A percentile compares a stretch with the other conserved stretches of the same genome.
These are phyloP conservation scores for Murraya koenigii DNA, from an alignment of 345 rosid species.

Conservation along the genomic window DNA sequence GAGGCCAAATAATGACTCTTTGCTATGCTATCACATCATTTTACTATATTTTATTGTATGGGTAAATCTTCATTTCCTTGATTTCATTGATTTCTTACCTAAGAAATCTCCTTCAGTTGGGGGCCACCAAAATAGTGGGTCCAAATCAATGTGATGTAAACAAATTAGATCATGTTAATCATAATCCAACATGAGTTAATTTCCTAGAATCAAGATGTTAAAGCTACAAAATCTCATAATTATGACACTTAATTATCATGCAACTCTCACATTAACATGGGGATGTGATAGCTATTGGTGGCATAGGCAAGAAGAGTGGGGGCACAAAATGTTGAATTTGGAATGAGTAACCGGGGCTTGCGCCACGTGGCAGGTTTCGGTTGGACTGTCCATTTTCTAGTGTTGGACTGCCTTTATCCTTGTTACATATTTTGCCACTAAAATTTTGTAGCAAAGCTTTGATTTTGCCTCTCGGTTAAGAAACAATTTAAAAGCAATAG, in stretches of 20 bases:
- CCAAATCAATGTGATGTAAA: slow-evolving; percentile 58
- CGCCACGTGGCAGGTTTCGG: slow-evolving; percentile 30
- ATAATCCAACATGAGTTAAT: slow-evolving; percentile 38
- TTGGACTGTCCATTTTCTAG: slow-evolving; percentile 59
- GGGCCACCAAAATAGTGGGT: slow-evolving; percentile 37
- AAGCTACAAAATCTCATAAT: slow-evolving; percentile 48
- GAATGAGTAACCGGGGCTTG: slow-evolving; percentile 7
- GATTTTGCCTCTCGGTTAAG: slow-evolving; percentile 58
- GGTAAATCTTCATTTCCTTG: slow-evolving; percentile 26
- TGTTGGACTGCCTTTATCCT: slow-evolving; percentile 49
- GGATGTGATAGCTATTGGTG: slow-evolving; percentile 5
- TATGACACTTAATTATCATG: slow-evolving; percentile 57
- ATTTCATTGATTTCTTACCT: slow-evolving; percentile 55
- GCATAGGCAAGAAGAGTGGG: slow-evolving; percentile 4
- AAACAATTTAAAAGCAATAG: slow-evolving; percentile 34
- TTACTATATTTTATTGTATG: slow-evolving; percentile 22
- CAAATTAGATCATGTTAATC: slow-evolving; percentile 44
- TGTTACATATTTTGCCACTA: slow-evolving; percentile 8
- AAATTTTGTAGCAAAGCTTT: slow-evolving; percentile 9
- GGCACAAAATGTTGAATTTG: slow-evolving; percentile 11
- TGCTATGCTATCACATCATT: slow-evolving; percentile 60
- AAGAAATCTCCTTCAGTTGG: slow-evolving; percentile 39
- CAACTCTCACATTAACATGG: slow-evolving; percentile 30
- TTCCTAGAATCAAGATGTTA: slow-evolving; percentile 45
- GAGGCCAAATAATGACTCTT: slow-evolving; percentile 23